phyloP scores from a whole-genome alignment of 2,329 filamentous ascomycete genomes.

The Corynespora cassiicola region DNA sequence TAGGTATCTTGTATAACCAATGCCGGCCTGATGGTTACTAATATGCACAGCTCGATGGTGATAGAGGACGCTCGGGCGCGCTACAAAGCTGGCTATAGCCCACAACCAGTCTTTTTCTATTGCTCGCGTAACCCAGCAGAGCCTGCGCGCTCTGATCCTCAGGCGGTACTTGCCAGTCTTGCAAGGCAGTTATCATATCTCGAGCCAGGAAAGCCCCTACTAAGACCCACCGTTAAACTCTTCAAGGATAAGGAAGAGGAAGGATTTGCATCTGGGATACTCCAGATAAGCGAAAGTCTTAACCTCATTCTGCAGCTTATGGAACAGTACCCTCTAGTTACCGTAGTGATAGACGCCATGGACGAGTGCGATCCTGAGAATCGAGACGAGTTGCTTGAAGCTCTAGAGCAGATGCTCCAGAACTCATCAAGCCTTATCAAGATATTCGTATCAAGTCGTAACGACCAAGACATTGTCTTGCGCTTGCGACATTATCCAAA shows the following conservation, averaged over 20 bases:
- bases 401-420: conserved; percentile 30
- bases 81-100: conserved; percentile 13
- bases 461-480: conserved; percentile 27
- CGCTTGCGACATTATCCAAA: conserved; percentile 28
- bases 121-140: conserved; percentile 24
- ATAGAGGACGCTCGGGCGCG: conserved; percentile 16
- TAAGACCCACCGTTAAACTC: conserved; percentile 15
- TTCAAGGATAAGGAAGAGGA: conserved; percentile 16
- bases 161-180: conserved; percentile 23
- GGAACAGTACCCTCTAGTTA: conserved; percentile 21
- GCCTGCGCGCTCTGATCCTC: conserved; percentile 16
- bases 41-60: conserved; percentile 17
- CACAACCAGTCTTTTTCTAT: conserved; percentile 25
- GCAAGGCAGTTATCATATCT: conserved; percentile 18
- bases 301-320: conserved; percentile 27
- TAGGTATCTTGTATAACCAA: conserved; percentile 26
- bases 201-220: conserved; percentile 12
- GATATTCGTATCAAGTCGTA: conserved; percentile 44
- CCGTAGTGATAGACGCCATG: conserved; percentile 44
- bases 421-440: conserved; percentile 36
- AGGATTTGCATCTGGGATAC: conserved; percentile 19
- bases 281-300: conserved; percentile 15
- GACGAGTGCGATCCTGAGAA: conserved; percentile 38
- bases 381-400: conserved; percentile 26
- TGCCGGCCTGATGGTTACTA: conserved; percentile 13